Conservation (phyloP, 208 protist species). For the Trypanosoma melophagium region DNA sequence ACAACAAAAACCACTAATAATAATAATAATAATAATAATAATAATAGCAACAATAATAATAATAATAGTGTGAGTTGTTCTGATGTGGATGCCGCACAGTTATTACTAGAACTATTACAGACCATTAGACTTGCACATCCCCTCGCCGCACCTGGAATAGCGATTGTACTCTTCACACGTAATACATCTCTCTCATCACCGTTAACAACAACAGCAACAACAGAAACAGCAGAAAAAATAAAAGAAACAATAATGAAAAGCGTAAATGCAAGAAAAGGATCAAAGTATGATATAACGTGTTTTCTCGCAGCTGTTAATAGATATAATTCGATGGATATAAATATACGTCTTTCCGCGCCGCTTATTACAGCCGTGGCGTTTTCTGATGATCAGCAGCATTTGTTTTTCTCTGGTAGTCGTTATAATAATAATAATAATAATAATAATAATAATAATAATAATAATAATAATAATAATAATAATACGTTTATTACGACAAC, state of each 20-base stretch:
- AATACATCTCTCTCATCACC: too few relatives aligned
- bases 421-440: background rate
- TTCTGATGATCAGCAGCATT: slow-evolving; percentile 9
- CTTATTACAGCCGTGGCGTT: slow-evolving; percentile 14
- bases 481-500: too few relatives aligned
- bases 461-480: background rate
- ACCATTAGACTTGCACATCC: background rate
- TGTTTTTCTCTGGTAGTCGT: slow-evolving; percentile 2
- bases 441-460: background rate
- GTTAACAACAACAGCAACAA: background rate
- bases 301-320: slow-evolving; percentile 9
- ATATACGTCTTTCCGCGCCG: background rate
- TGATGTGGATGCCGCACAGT: background rate
- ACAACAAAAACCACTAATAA: background rate
- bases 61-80: too few relatives aligned
- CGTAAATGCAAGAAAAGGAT: too few relatives aligned
- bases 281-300: slow-evolving; percentile 16
- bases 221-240: too few relatives aligned
- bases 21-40: background rate
- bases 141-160: slow-evolving; percentile 5
- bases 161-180: slow-evolving; percentile 9
- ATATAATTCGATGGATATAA: slow-evolving; percentile 9
- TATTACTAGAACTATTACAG: slow-evolving; percentile 2
- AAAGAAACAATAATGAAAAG: background rate
- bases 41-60: too few relatives aligned